Percentiles rank a stretch among this genome's conserved stretches.
These are phyloP conservation scores for Microsporum audouinii DNA, from an alignment of 2,329 filamentous ascomycete species.

Conservation along the genomic window DNA sequence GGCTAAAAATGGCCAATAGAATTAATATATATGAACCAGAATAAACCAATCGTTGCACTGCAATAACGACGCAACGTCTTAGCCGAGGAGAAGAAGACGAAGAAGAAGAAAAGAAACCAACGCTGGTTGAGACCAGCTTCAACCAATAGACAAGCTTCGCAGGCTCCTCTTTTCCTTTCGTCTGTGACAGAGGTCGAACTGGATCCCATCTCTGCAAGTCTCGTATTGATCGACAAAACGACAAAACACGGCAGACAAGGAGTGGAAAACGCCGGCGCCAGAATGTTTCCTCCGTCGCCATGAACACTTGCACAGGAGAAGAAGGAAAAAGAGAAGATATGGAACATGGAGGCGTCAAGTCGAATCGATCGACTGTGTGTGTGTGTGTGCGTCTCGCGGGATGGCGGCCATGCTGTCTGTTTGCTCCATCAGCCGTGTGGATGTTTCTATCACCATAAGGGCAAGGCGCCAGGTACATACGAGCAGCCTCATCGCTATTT, in stretches of 20 bases:
- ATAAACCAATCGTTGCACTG: neutral
- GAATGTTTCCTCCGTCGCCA: neutral
- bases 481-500: neutral
- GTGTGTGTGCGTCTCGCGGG: neutral
- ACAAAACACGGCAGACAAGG: slow-evolving; percentile 3
- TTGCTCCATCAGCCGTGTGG: neutral
- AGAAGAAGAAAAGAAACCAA: neutral
- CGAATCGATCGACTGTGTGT: neutral
- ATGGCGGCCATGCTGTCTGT: neutral
- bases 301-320: neutral
- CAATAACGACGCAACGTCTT: neutral
- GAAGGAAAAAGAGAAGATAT: neutral
- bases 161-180: neutral
- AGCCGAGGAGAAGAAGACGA: neutral
- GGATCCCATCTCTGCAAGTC: neutral
- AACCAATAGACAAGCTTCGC: neutral
- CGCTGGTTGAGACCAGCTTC: neutral
- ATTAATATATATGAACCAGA: too few species aligned
- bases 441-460: neutral
- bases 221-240: slow-evolving; percentile 3
- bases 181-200: neutral
- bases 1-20: too few species aligned
- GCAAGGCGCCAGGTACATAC: neutral
- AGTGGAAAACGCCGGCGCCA: neutral
- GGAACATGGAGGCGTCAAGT: neutral